Conservation (phyloP, 2,329 filamentous ascomycete genomes). For the Verticillium klebahnii region DNA sequence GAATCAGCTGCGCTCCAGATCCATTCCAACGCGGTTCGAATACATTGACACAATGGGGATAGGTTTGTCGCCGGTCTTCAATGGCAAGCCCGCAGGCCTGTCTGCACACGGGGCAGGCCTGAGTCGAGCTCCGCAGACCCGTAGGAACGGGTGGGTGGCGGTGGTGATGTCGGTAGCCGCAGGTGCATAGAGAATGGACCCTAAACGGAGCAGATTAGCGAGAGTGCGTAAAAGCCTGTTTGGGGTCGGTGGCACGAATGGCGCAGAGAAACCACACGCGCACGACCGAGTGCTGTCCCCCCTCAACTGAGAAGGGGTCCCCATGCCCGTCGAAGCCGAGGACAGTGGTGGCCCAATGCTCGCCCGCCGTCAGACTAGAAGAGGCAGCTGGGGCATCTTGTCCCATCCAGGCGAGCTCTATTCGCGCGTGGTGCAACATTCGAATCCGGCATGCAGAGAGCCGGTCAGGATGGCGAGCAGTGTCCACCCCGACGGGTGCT, state of each 20-base stretch:
- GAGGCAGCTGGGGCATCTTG: not conserved
- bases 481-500: not conserved
- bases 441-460: not conserved
- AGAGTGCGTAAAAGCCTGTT: not conserved
- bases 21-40: no score
- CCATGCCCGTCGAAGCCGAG: no score
- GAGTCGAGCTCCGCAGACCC: not conserved
- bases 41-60: not conserved
- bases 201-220: constrained; percentile 14
- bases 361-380: not conserved
- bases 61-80: not conserved
- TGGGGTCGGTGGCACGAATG: not conserved
- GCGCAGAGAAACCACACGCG: not conserved
- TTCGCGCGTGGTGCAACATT: not conserved
- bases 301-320: not conserved
- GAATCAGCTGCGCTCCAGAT: not conserved
- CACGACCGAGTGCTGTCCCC: not conserved
- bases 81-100: not conserved
- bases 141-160: constrained; percentile 3
- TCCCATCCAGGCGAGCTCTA: not conserved
- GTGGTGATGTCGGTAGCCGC: constrained; percentile 6
- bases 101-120: not conserved
- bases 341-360: not conserved
- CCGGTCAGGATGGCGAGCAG: not conserved
- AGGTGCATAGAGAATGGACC: constrained; percentile 2